Base-by-base conservation (phyloP, 768 basidiomycete species). In the Lentinula raphanica region DNA sequence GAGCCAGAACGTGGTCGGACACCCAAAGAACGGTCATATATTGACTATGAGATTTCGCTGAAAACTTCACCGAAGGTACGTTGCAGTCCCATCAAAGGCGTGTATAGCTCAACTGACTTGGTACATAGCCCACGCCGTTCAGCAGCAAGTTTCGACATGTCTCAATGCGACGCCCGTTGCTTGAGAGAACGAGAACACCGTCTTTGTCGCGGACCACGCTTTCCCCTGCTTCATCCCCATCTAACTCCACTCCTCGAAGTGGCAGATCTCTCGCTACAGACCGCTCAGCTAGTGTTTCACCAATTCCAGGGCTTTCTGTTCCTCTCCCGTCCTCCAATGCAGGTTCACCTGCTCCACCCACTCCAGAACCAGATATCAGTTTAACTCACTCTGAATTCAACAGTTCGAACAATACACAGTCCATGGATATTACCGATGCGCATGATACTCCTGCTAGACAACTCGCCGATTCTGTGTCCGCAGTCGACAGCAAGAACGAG, bases 241-340 rank as follows among this genome's bases (percentile, higher is more conserved):
- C 81, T 1, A 78, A 87, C 61, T 85, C 87, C 2, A 89, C 87
- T 1, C 87, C 87, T 23, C 77, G 75, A 12, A 86, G 84, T 58
- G 78, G 71, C 56, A 73, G 72, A 39, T 85, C 85, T 3, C 60
- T 76, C 6, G 65, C 62, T 5, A 60, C 78, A 39, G 69, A 74
- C 38, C 68, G 65, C 5, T 79, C 77, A 3, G 64, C 68, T 46
- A 65, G 69, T n/a, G 74, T 68, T 21, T 83, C 84, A 3, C 82
- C 84, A 1, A 65, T 72, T 19, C 71, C 78, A n/a, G 77, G 78
- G 9, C 63, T 74, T 13, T 69, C 72, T 12, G 66, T 82, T 31
- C 81, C 83, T 13, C 73, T 86, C 31, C 83, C 85, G 42, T 76
- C 76, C 21, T 82, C 82, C 15, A 69, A 72, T 42, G 78, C 75